Evolutionary conservation across 2,329 filamentous ascomycete genomes (phyloP).

Genomic region (Exophiala aquamarina): DNA sequence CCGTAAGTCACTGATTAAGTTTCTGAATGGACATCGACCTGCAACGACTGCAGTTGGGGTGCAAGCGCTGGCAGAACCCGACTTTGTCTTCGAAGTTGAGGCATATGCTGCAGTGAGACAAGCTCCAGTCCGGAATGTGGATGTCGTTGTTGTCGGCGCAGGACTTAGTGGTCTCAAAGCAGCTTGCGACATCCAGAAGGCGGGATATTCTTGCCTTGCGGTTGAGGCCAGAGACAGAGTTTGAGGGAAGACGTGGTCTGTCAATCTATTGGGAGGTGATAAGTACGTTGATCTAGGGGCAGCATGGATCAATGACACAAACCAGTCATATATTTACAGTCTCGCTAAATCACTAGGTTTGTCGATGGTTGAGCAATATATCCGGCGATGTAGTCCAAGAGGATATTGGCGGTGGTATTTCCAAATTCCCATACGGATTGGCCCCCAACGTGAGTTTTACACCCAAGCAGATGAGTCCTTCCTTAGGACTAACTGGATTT

Average conservation of each 20-base stretch:
- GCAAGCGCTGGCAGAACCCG: conserved; percentile 36
- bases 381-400: conserved; percentile 45
- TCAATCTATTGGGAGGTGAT: conserved; percentile 21
- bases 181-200: conserved; percentile 30
- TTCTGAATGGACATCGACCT: conserved; percentile 40
- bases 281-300: conserved; percentile 40
- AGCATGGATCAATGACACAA: conserved; percentile 37
- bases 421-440: conserved; percentile 19
- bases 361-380: conserved; percentile 48
- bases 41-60: conserved; percentile 45
- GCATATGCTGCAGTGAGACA: conserved; percentile 32
- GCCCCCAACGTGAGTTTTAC: too few relatives aligned
- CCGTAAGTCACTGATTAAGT: conserved; percentile 36
- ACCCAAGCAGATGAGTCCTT: too few relatives aligned
- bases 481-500: conserved; percentile 26
- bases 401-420: conserved; percentile 25
- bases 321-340: conserved; percentile 35
- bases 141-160: conserved; percentile 40
- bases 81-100: conserved; percentile 45
- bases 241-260: conserved; percentile 40
- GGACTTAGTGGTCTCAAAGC: conserved; percentile 40
- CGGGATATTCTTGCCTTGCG: conserved; percentile 35
- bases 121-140: conserved; percentile 35
- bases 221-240: conserved; percentile 45
- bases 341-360: conserved; percentile 34